Evolutionary conservation across 139 green algal species (phyloP).

Genomic region (Closterium sp.): DNA sequence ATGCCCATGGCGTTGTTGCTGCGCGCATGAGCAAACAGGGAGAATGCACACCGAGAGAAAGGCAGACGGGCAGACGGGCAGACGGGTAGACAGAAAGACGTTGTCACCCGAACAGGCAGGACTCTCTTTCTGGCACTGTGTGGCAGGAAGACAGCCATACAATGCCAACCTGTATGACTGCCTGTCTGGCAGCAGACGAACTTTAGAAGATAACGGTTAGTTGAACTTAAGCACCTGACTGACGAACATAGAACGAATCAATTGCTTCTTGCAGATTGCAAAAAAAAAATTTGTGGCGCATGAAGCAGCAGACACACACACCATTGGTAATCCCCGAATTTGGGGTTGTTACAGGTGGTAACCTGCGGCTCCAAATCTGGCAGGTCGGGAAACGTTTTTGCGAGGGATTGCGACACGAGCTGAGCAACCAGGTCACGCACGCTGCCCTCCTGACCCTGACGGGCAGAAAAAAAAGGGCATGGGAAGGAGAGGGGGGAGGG

Average conservation of each 20-base stretch:
- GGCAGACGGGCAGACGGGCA: background rate
- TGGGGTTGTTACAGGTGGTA: constrained; percentile 69
- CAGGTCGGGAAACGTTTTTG: constrained; percentile 66
- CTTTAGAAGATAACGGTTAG: background rate
- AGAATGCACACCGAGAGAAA: background rate
- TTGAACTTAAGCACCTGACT: no score
- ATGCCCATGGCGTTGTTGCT: constrained; percentile 96
- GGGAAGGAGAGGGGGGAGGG: background rate
- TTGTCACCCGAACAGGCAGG: no score
- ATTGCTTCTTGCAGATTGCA: no score
- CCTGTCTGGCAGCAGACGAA: background rate
- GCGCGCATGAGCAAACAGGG: background rate
- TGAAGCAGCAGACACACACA: background rate
- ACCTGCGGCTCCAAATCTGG: constrained; percentile 54
- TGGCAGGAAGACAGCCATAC: no score
- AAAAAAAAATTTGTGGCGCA: no score
- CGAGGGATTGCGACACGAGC: constrained; percentile 68
- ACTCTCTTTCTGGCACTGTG: no score
- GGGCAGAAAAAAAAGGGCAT: background rate
- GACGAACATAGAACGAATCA: no score
- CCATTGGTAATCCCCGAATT: constrained; percentile 92
- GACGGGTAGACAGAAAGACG: background rate
- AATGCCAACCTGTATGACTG: no score
- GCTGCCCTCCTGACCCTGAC: constrained; percentile 12
- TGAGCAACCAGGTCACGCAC: constrained; percentile 60